Conservation (phyloP, 2,329 filamentous ascomycete species). For the Lachnellula hyalina region DNA sequence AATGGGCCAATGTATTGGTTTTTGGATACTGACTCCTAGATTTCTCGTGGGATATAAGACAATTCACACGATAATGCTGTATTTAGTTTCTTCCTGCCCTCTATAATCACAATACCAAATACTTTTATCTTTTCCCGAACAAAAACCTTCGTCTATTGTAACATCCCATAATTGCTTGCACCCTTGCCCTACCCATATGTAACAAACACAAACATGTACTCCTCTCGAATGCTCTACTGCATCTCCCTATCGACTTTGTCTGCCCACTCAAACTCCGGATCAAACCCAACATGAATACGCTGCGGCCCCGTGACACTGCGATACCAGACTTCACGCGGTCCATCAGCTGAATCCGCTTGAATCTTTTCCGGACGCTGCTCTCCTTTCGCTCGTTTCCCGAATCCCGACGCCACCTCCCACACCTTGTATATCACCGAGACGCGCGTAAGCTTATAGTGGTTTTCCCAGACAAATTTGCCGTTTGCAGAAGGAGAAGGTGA, state of each 20-base stretch:
- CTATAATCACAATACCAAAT: too few relatives aligned
- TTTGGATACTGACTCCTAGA: too few relatives aligned
- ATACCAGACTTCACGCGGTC: neutral
- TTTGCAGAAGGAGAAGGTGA: neutral
- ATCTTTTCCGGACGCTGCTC: neutral
- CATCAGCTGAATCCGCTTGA: neutral
- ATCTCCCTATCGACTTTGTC: neutral
- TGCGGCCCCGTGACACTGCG: neutral
- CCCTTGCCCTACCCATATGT: too few relatives aligned
- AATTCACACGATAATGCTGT: too few relatives aligned
- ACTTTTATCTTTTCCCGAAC: too few relatives aligned
- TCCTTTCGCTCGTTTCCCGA: neutral
- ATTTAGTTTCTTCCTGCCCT: too few relatives aligned
- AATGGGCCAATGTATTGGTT: too few relatives aligned
- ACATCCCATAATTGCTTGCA: too few relatives aligned
- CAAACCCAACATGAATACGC: neutral
- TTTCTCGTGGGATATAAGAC: too few relatives aligned
- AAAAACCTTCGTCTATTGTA: too few relatives aligned
- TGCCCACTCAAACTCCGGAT: neutral
- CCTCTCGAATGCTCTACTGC: neutral
- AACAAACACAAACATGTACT: too few relatives aligned
- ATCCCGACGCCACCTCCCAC: neutral
- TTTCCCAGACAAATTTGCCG: constrained; percentile 1
- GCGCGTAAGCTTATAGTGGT: neutral
- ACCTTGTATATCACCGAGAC: neutral